Evolutionary conservation across 1,284 basidiomycete species (phyloP).

Genomic region (Marasmius oreades): DNA sequence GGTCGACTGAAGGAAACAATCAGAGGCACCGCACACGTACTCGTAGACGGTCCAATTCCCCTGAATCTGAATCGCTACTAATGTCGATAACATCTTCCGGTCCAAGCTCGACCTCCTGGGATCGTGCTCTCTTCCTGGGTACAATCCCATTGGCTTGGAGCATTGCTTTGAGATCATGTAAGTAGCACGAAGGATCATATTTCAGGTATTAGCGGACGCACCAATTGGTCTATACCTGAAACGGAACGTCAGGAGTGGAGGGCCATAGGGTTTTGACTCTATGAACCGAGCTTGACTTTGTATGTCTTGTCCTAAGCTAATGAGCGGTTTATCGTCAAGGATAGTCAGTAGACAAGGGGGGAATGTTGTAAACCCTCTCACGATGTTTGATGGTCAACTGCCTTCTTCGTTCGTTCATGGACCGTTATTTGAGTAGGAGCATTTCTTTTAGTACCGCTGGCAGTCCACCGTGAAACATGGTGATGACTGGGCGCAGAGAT

Average conservation of each 20-base stretch:
- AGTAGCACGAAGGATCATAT: not conserved
- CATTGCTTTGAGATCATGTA: not conserved
- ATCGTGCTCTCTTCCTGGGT: not conserved
- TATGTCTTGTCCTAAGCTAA: not conserved
- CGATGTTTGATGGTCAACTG: conserved; percentile 1
- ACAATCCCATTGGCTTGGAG: conserved; percentile 12
- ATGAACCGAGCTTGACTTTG: not conserved
- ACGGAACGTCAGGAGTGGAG: not conserved
- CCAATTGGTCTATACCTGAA: not conserved
- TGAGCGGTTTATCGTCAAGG: not conserved
- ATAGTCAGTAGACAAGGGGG: not conserved
- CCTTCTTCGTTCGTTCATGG: conserved; percentile 1
- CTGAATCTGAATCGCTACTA: not conserved
- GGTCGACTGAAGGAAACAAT: not conserved
- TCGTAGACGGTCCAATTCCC: not conserved
- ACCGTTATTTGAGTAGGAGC: not conserved
- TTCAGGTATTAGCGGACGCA: not conserved
- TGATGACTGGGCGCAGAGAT: not conserved
- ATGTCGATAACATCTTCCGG: not conserved
- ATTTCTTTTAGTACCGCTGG: too few relatives aligned
- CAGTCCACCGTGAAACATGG: too few relatives aligned
- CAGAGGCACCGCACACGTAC: not conserved
- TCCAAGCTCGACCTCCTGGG: not conserved
- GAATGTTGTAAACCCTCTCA: not conserved
- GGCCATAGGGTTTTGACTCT: not conserved